These are phyloP conservation scores for Clausena lansium DNA, from an alignment of 345 rosid species.

Conservation along the genomic window DNA sequence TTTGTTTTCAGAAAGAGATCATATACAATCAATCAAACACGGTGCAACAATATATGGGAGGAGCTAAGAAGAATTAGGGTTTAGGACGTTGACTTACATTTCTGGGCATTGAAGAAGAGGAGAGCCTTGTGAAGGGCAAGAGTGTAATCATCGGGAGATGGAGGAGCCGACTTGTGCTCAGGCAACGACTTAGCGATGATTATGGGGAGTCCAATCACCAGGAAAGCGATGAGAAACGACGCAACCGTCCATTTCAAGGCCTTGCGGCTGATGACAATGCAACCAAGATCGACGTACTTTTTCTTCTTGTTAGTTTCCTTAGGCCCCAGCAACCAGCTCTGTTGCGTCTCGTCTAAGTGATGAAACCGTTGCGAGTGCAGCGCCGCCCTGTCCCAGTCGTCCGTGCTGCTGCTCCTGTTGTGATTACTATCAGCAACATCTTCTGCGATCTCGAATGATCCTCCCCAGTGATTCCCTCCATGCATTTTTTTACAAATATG, in stretches of 20 bases:
- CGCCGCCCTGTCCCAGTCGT: too few relatives aligned
- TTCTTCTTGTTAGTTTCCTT: constrained; percentile 44
- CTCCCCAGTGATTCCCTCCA: constrained; percentile 76
- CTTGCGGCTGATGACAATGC: constrained; percentile 55
- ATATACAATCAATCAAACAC: too few relatives aligned
- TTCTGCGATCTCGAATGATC: constrained; percentile 48
- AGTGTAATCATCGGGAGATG: constrained; percentile 71
- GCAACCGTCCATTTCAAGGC: constrained; percentile 49
- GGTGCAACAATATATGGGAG: too few relatives aligned
- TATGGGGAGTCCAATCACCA: constrained; percentile 62
- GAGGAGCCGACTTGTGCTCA: constrained; percentile 39
- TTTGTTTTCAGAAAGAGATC: too few relatives aligned
- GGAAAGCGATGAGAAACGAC: constrained; percentile 38
- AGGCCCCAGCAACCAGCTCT: constrained; percentile 74
- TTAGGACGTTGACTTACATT: constrained; percentile 50
- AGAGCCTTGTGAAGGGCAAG: constrained; percentile 75
- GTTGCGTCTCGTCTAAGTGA: constrained; percentile 74
- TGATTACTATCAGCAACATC: too few relatives aligned
- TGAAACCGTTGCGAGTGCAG: constrained; percentile 29
- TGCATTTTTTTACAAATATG: constrained; percentile 38
- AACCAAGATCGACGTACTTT: constrained; percentile 75
- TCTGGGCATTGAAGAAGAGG: constrained; percentile 87
- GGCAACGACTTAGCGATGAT: constrained; percentile 71
- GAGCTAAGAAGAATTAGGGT: not conserved
- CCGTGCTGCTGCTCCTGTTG: too few relatives aligned